Conservation (phyloP, 805 yeast genomes). For the Candida boleticola region DNA sequence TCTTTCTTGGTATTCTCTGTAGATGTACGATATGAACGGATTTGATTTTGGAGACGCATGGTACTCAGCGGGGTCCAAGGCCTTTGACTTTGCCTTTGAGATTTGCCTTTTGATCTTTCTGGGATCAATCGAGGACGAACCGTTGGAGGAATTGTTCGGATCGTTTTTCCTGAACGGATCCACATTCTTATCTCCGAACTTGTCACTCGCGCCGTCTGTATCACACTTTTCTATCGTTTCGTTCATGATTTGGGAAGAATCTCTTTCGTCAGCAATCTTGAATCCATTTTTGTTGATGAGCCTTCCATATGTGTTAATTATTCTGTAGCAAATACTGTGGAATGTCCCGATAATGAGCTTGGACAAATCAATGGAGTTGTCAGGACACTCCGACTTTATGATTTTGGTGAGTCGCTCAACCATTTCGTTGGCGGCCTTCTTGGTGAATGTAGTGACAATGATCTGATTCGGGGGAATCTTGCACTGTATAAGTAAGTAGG, state of each 20-base stretch:
- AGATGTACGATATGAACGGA: slow-evolving; percentile 32
- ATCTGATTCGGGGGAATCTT: slow-evolving; percentile 58
- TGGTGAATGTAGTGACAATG: slow-evolving; percentile 89
- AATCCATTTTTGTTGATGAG: slow-evolving; percentile 43
- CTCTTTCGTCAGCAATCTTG: slow-evolving; percentile 66
- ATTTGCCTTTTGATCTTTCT: slow-evolving; percentile 44
- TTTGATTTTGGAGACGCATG: slow-evolving; percentile 8
- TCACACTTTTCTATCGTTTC: slow-evolving; percentile 28
- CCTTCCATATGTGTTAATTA: slow-evolving; percentile 55
- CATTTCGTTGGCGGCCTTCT: slow-evolving; percentile 90
- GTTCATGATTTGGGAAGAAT: slow-evolving; percentile 46
- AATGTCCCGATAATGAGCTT: slow-evolving; percentile 80
- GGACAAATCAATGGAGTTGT: slow-evolving; percentile 28
- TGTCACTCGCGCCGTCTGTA: slow-evolving; percentile 9
- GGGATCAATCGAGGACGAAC: slow-evolving; percentile 35
- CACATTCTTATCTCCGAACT: slow-evolving; percentile 1
- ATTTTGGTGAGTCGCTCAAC: slow-evolving; percentile 50
- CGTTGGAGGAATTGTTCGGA: neutral
- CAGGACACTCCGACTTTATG: neutral
- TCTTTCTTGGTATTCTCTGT: slow-evolving; percentile 50
- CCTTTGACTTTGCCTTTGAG: slow-evolving; percentile 57
- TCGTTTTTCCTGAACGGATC: slow-evolving; percentile 6
- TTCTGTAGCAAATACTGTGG: slow-evolving; percentile 73
- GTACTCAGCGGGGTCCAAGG: slow-evolving; percentile 44
- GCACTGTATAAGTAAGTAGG: slow-evolving; percentile 54